phyloP scores from a whole-genome alignment of 2,329 filamentous ascomycete genomes.

The Bisporella sp. region DNA sequence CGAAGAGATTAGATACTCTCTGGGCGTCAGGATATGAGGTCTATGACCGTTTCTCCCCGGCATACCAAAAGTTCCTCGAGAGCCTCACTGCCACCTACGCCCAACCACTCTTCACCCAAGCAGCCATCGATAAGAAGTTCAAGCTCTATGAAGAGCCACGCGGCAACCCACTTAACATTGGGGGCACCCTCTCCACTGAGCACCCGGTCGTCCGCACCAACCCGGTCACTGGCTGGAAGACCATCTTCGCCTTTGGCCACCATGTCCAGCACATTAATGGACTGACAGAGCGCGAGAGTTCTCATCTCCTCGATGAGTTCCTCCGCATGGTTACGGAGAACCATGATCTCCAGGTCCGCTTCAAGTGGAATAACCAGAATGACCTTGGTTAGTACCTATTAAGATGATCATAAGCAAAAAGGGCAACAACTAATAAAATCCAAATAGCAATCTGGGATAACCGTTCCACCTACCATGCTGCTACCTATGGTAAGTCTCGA shows the following conservation, averaged over 20 bases:
- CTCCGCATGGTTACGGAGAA: conserved; percentile 43
- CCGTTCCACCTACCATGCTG: conserved; percentile 45
- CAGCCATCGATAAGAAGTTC: conserved; percentile 38
- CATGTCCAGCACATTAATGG: conserved; percentile 45
- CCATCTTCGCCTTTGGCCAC: conserved; percentile 43
- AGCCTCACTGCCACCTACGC: conserved; percentile 48
- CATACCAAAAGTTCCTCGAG: conserved; percentile 52
- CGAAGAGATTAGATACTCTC: conserved; percentile 18
- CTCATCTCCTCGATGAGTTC: conserved; percentile 43
- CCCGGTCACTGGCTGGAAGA: conserved; percentile 47
- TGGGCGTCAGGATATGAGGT: conserved; percentile 56
- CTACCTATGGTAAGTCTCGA: conserved; percentile 34
- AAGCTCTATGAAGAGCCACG: conserved; percentile 36
- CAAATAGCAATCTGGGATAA: conserved; percentile 49
- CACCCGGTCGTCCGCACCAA: conserved; percentile 47
- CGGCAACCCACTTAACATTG: conserved; percentile 51
- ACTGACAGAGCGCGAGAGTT: conserved; percentile 39
- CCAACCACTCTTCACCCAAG: conserved; percentile 41
- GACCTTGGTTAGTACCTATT: background rate
- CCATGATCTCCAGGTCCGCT: conserved; percentile 45
- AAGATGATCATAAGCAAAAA: too few species aligned
- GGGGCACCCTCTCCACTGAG: conserved; percentile 34
- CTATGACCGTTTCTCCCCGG: conserved; percentile 54
- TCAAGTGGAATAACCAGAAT: conserved; percentile 27
- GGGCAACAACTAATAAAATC: too few species aligned